phyloP scores from a whole-genome alignment of 108 stramenopile genomes.

The Epithemia pelagica region DNA sequence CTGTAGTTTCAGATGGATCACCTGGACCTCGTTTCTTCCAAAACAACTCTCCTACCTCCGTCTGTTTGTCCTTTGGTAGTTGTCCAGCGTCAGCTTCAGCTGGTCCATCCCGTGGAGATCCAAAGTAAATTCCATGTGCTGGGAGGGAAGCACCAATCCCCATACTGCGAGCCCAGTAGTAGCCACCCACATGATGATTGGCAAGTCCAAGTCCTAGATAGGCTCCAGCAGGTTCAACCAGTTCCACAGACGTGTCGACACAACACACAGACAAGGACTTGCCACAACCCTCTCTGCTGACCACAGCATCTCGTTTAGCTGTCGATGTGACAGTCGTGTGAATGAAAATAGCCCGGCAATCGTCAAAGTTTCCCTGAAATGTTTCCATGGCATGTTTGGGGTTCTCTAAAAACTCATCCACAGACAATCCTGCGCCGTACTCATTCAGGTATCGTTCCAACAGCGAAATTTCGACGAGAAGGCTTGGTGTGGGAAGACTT shows the following conservation, averaged over 20 bases:
- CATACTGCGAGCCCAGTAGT: constrained; percentile 73
- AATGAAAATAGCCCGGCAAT: constrained; percentile 22
- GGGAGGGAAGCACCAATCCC: constrained; percentile 60
- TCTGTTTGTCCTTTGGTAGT: background rate
- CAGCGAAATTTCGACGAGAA: constrained; percentile 27
- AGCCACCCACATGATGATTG: constrained; percentile 76
- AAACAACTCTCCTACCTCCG: constrained; percentile 11
- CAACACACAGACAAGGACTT: constrained; percentile 18
- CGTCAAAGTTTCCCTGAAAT: background rate
- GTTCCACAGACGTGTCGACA: constrained; percentile 11
- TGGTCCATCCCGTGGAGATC: constrained; percentile 17
- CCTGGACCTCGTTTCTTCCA: constrained; percentile 20
- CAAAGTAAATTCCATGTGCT: constrained; percentile 59
- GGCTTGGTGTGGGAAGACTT: constrained; percentile 52
- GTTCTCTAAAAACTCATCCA: background rate
- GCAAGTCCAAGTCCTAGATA: constrained; percentile 56
- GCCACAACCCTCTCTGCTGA: constrained; percentile 4
- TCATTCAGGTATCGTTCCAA: constrained; percentile 10
- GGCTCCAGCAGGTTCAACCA: constrained; percentile 2
- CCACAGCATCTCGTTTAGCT: constrained; percentile 10
- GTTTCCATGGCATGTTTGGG: background rate
- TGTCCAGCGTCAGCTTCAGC: background rate
- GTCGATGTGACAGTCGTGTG: constrained; percentile 25
- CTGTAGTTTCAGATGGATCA: constrained; percentile 12
- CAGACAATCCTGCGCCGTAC: background rate